These are phyloP conservation scores for Thuja plicata DNA, from an alignment of 83 land plant genomes.

Conservation along the genomic window DNA sequence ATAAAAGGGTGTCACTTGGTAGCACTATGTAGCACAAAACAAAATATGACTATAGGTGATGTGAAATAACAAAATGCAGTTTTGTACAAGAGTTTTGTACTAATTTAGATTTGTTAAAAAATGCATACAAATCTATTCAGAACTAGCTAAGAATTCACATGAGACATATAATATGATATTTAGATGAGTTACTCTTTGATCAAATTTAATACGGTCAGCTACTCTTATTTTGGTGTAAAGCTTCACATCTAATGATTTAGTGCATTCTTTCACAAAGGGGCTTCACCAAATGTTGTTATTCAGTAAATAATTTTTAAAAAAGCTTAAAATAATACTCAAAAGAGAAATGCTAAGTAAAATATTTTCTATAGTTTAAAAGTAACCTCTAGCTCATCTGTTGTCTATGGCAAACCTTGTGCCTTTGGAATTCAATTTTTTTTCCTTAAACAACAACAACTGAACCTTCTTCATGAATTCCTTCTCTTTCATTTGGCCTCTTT, in stretches of 20 bases:
- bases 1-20: too few relatives aligned
- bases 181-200: slow-evolving; percentile 29
- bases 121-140: neutral
- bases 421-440: slow-evolving; percentile 74
- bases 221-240: slow-evolving; percentile 73
- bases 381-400: slow-evolving; percentile 86
- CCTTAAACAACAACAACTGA: slow-evolving; percentile 42
- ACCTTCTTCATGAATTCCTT: slow-evolving; percentile 72
- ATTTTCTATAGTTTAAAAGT: neutral
- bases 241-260: slow-evolving; percentile 66
- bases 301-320: neutral
- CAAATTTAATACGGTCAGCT: slow-evolving; percentile 80
- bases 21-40: neutral
- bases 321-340: neutral
- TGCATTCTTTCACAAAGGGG: slow-evolving; percentile 76
- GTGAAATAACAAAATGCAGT: too few relatives aligned
- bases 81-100: neutral
- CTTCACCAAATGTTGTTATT: slow-evolving; percentile 51
- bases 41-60: neutral
- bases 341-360: neutral
- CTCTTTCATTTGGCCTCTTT: slow-evolving; percentile 80
- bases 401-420: slow-evolving; percentile 41
- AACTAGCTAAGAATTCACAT: neutral
- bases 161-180: neutral
- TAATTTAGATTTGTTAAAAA: neutral